Conservation (phyloP, 2,329 filamentous ascomycete genomes). For the Metarhizium anisopliae region DNA sequence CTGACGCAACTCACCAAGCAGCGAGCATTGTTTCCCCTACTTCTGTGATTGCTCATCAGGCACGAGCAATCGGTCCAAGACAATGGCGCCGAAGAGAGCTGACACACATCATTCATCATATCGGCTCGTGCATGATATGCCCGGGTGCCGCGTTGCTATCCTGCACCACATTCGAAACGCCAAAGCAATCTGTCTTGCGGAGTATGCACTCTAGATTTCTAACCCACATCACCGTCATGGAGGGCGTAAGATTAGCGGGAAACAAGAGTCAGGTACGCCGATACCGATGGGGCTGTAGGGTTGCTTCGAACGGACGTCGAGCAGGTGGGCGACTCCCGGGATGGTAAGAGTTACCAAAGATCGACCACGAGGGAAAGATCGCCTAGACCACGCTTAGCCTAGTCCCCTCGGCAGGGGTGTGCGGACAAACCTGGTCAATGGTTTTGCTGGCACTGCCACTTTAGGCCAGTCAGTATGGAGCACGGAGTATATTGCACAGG, state of each 20-base stretch:
- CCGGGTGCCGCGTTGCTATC: neutral
- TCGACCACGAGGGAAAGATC: slow-evolving; percentile 3
- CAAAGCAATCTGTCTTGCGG: too few relatives aligned
- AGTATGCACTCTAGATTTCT: neutral
- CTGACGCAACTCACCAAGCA: too few relatives aligned
- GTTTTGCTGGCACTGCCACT: too few relatives aligned
- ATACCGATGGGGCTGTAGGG: neutral
- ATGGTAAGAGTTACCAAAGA: neutral
- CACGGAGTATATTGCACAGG: too few relatives aligned
- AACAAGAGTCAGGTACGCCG: neutral
- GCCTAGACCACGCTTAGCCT: neutral
- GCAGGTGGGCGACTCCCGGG: neutral
- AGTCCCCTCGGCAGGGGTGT: neutral
- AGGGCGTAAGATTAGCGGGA: neutral
- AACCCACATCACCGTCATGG: neutral
- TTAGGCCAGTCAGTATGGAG: too few relatives aligned
- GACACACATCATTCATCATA: too few relatives aligned
- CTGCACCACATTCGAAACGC: neutral
- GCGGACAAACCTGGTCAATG: neutral
- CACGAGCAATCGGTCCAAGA: too few relatives aligned
- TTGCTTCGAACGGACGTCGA: neutral
- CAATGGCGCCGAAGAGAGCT: too few relatives aligned
- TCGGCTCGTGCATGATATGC: too few relatives aligned
- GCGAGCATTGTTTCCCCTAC: too few relatives aligned
- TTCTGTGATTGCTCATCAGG: too few relatives aligned